Percentiles rank a stretch among this genome's conserved stretches.
Conservation (phyloP, 2,329 filamentous ascomycete genomes). For the Colletotrichum higginsianum region DNA sequence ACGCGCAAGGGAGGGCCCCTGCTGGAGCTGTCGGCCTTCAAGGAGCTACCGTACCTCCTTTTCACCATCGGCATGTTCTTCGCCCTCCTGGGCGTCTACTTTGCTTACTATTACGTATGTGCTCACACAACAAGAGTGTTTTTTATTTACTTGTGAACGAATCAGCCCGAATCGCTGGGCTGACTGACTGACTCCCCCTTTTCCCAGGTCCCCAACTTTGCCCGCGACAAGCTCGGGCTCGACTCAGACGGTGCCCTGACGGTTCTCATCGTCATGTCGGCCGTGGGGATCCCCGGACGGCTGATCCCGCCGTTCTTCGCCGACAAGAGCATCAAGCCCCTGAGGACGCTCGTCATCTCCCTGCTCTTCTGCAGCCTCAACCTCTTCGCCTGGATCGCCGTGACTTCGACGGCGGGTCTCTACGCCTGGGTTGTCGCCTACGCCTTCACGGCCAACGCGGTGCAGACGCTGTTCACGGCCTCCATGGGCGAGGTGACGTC, state of each 20-base stretch:
- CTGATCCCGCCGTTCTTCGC: conserved; percentile 43
- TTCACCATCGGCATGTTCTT: conserved; percentile 42
- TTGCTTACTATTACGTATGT: conserved; percentile 39
- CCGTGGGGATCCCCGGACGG: conserved; percentile 42
- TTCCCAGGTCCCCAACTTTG: conserved; percentile 31
- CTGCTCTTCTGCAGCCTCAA: conserved; percentile 33
- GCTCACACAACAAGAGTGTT: neutral
- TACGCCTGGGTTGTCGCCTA: conserved; percentile 48
- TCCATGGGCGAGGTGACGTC: conserved; percentile 57
- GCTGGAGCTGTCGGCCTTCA: conserved; percentile 36
- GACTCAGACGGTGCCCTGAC: conserved; percentile 34
- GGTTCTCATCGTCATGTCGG: conserved; percentile 41
- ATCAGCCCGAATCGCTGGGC: too few species aligned
- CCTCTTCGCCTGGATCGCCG: conserved; percentile 53
- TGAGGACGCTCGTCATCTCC: conserved; percentile 41
- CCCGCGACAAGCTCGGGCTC: conserved; percentile 12
- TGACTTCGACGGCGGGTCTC: conserved; percentile 50
- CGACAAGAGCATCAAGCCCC: conserved; percentile 42
- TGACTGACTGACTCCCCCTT: too few species aligned
- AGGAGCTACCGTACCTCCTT: conserved; percentile 32
- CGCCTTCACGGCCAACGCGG: conserved; percentile 55
- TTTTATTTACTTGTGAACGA: too few species aligned
- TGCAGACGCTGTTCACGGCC: conserved; percentile 59
- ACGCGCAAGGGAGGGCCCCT: conserved; percentile 25
- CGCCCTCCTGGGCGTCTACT: conserved; percentile 34